phyloP scores from a whole-genome alignment of 768 basidiomycete genomes.

The Amanita muscaria region DNA sequence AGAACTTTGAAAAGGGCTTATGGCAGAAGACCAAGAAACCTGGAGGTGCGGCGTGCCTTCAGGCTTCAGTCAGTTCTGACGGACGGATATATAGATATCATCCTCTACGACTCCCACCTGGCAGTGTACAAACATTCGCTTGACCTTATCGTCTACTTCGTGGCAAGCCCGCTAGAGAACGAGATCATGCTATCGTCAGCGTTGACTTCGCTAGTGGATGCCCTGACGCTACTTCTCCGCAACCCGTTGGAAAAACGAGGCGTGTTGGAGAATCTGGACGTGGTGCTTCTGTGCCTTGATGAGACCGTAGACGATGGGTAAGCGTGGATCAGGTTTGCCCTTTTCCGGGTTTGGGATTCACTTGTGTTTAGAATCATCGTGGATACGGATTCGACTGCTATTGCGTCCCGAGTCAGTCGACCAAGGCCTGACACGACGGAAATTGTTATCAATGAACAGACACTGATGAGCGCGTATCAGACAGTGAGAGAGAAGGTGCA shows the following conservation, averaged over 20 bases:
- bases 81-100: slow-evolving; percentile 51
- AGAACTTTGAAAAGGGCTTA: slow-evolving; percentile 89
- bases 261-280: slow-evolving; percentile 88
- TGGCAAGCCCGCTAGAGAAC: slow-evolving; percentile 83
- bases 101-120: slow-evolving; percentile 84
- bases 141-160: slow-evolving; percentile 91
- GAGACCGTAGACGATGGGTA: slow-evolving; percentile 99
- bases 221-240: slow-evolving; percentile 74
- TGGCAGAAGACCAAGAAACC: slow-evolving; percentile 95
- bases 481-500: slow-evolving; percentile 81
- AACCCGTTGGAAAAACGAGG: slow-evolving; percentile 94
- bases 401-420: slow-evolving; percentile 88
- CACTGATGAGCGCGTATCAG: slow-evolving; percentile 87
- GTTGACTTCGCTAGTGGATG: slow-evolving; percentile 78
- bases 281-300: slow-evolving; percentile 87
- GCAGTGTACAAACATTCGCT: slow-evolving; percentile 91
- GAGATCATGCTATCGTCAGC: slow-evolving; percentile 93
- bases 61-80: not conserved
- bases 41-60: slow-evolving; percentile 50
- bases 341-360: not conserved
- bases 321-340: slow-evolving; percentile 19
- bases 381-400: slow-evolving; percentile 93
- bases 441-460: slow-evolving; percentile 98
- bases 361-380: slow-evolving; percentile 68
- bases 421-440: slow-evolving; percentile 91